Evolutionary conservation across 495 filamentous ascomycete species (phyloP), one percentile per base, ranked within the genome.

Genomic region (Penicillium canariense): DNA sequence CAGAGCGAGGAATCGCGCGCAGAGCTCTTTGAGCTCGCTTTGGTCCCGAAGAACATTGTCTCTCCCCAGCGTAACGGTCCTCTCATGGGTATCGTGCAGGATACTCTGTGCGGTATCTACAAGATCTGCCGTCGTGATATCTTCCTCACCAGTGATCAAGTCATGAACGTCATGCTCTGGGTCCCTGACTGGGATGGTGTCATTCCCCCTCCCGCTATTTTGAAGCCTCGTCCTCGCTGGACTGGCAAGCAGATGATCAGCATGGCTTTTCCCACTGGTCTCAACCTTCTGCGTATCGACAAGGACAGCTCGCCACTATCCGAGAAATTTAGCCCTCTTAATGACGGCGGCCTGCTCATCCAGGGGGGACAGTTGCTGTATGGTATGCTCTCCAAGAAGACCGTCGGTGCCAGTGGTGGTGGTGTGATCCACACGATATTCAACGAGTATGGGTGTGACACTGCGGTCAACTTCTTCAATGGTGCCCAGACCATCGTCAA

Each of bases 31-130:
- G 82, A 96, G 65, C 85, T 99, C 32, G 96, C 94, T 70, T 87
- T 97, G 83, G 94, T 99, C 43, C 94, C 94, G 6, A 79, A 91
- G 54, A 96, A 99, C 68, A 96, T 99, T 61, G 94, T 99, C 15
- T 99, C 94, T 7, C 95, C 94, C 15, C 94, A 99, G 72, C 86
- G 92, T 54, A 99, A 99, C 69, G 88, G 87, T 39, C 94, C 94
- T 36, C 83, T 99, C 44, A 99, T 99, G 94, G 94, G 94, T 82
- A 99, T 99, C 61, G 95, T 99, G 17, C 94, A 99, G 68, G 94
- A 99, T 68, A 96, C 94, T 32, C 77, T 99, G 47, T 93, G 90
- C 62, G 94, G 94, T 71, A 88, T 93, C 51, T 99, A 96, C 78
- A 97, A 97, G 75, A 84, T 99, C 59, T 93, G 88, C 60, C 88